Conservation (phyloP, 2,329 filamentous ascomycete species). For the Aspergillus udagawae region DNA sequence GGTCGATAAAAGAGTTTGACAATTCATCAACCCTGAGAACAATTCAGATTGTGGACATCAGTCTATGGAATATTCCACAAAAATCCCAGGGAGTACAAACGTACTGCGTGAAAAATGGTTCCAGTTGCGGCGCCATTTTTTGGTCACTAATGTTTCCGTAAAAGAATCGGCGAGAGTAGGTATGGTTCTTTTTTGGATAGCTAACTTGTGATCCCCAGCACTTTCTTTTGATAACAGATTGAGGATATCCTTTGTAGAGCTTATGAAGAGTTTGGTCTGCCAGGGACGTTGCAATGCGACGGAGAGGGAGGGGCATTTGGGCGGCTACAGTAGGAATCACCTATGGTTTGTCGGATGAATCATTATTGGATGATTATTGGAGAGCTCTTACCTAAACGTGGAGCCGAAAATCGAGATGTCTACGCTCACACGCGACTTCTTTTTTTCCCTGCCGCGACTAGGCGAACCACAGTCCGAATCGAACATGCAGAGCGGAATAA, state of each 20-base stretch:
- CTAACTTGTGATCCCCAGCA: slow-evolving; percentile 3
- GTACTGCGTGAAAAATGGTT: slow-evolving; percentile 82
- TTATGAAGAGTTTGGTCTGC: slow-evolving; percentile 12
- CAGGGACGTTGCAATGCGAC: slow-evolving; percentile 24
- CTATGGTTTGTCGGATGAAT: background rate
- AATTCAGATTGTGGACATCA: slow-evolving; percentile 4
- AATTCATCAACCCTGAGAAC: slow-evolving; percentile 63
- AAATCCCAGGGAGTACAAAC: slow-evolving; percentile 13
- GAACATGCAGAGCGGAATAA: background rate
- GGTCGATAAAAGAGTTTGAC: slow-evolving; percentile 78
- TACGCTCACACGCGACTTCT: background rate
- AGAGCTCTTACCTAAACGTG: background rate
- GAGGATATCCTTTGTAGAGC: background rate
- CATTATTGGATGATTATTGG: background rate
- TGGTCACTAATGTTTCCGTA: slow-evolving; percentile 44
- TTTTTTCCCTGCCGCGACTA: slow-evolving; percentile 2
- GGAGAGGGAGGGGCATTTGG: slow-evolving; percentile 35
- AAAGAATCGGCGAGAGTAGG: slow-evolving; percentile 31
- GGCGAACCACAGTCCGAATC: background rate
- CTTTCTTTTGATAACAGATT: slow-evolving; percentile 2
- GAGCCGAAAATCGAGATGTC: background rate
- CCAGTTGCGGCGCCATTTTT: slow-evolving; percentile 86
- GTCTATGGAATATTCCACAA: background rate
- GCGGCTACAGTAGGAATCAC: slow-evolving; percentile 15
- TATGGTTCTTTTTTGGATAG: slow-evolving; percentile 7